These are phyloP conservation scores for Ogataea ganodermae DNA, from an alignment of 805 yeast species.

Conservation along the genomic window DNA sequence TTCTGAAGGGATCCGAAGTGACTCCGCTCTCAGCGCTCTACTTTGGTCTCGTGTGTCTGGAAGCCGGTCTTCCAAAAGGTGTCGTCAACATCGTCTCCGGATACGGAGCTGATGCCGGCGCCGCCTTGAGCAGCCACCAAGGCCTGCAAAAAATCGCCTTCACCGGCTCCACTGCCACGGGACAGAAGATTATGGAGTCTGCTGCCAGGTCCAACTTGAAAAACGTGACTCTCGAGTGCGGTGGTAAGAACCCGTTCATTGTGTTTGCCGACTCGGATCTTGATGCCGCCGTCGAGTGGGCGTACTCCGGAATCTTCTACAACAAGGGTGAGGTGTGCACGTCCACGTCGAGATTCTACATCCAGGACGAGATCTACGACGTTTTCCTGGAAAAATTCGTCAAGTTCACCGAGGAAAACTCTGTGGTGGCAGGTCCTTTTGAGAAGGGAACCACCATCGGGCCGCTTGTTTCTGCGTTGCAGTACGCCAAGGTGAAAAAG, in stretches of 20 bases:
- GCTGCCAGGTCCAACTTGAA: conserved; percentile 60
- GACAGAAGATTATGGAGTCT: conserved; percentile 65
- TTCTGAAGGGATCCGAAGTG: conserved; percentile 72
- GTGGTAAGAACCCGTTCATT: conserved; percentile 59
- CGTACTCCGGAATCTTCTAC: conserved; percentile 46
- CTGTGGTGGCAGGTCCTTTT: conserved; percentile 70
- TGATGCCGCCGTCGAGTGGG: conserved; percentile 55
- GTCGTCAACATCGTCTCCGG: conserved; percentile 75
- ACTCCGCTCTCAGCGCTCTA: conserved; percentile 74
- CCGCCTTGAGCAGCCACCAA: conserved; percentile 64
- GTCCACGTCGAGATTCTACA: conserved; percentile 48
- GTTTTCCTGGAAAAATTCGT: conserved; percentile 42
- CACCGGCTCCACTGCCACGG: conserved; percentile 79
- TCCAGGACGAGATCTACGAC: conserved; percentile 46
- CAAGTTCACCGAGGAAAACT: conserved; percentile 38
- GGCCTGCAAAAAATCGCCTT: conserved; percentile 71
- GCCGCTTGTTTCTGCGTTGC: conserved; percentile 69
- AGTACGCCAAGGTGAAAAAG: conserved; percentile 64
- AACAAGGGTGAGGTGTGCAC: conserved; percentile 52
- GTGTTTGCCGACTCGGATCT: conserved; percentile 55
- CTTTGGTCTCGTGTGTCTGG: conserved; percentile 59
- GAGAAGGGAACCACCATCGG: conserved; percentile 68
- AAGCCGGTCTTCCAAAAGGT: conserved; percentile 77
- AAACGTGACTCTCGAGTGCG: conserved; percentile 62
- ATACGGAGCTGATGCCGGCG: conserved; percentile 69